phyloP scores from a whole-genome alignment of 192 early-diverging fungal genomes.

The Dispira simplex region DNA sequence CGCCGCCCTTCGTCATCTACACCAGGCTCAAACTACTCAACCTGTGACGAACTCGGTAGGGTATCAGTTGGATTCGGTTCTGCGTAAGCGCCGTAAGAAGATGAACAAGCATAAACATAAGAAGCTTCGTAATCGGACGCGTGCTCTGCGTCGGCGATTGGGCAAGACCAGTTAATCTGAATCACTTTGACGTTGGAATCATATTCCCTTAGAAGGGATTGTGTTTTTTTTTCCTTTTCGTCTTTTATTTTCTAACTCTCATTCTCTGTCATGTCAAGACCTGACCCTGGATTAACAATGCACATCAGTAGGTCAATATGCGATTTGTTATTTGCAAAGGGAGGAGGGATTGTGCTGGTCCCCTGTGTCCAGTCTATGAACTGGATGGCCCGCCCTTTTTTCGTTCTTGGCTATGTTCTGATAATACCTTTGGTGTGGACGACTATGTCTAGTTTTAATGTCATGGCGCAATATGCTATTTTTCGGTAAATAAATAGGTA shows the following conservation, averaged over 20 bases:
- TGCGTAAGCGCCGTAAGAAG: constrained; percentile 74
- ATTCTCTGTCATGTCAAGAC: no score
- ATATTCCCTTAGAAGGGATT: neutral
- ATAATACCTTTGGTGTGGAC: neutral
- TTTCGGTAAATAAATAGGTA: neutral
- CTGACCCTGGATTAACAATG: no score
- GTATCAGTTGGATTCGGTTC: constrained; percentile 53
- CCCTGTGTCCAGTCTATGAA: no score
- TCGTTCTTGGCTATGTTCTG: neutral
- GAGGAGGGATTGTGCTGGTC: no score
- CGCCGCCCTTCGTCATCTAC: neutral
- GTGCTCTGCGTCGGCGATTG: constrained; percentile 57
- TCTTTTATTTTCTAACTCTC: no score
- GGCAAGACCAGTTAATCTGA: constrained; percentile 26
- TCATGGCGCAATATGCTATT: no score
- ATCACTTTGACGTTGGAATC: neutral
- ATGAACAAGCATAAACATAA: constrained; percentile 97
- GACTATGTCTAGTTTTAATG: neutral
- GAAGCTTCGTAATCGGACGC: constrained; percentile 65
- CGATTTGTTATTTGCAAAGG: no score
- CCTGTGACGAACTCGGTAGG: neutral
- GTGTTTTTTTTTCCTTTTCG: no score
- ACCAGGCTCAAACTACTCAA: no score
- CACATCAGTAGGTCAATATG: no score
- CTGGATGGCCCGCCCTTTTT: neutral